phyloP scores from a whole-genome alignment of 129 eudicot species.

The Saussurea involucrata region DNA sequence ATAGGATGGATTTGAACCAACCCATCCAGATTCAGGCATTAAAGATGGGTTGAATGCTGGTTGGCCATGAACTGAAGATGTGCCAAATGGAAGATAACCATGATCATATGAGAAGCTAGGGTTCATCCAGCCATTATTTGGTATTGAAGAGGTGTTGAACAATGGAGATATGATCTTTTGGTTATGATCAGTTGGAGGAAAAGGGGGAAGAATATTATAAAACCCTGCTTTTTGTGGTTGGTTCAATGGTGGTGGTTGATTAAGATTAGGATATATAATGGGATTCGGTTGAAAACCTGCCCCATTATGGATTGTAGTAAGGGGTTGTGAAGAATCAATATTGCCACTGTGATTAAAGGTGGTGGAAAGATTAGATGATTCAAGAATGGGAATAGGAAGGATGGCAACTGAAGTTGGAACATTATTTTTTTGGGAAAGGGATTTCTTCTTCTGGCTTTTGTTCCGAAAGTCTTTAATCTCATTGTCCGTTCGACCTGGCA shows the following conservation, averaged over 20 bases:
- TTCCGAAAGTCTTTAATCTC: constrained; percentile 22
- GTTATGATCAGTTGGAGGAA: neutral
- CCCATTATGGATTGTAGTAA: neutral
- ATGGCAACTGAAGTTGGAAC: neutral
- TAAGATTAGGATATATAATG: neutral
- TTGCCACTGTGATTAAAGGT: neutral
- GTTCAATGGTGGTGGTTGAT: neutral
- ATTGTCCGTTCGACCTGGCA: constrained; percentile 18
- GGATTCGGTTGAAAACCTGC: neutral
- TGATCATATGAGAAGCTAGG: neutral
- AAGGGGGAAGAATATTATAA: neutral
- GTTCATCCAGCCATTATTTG: neutral
- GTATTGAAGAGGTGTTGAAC: neutral
- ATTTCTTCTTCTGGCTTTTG: constrained; percentile 3
- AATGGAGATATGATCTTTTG: neutral
- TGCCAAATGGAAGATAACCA: neutral
- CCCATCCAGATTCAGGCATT: neutral
- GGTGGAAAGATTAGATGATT: constrained; percentile 11
- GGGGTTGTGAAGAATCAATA: neutral
- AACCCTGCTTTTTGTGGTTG: neutral
- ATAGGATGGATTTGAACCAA: neutral
- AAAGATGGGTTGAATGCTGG: neutral
- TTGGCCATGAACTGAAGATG: neutral
- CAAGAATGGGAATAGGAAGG: constrained; percentile 17
- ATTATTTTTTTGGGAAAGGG: neutral